Evolutionary conservation across 2,329 filamentous ascomycete genomes (phyloP), one percentile per base, ranked within the genome.

Genomic region (Dryadomyces quercus-mongolicae): DNA sequence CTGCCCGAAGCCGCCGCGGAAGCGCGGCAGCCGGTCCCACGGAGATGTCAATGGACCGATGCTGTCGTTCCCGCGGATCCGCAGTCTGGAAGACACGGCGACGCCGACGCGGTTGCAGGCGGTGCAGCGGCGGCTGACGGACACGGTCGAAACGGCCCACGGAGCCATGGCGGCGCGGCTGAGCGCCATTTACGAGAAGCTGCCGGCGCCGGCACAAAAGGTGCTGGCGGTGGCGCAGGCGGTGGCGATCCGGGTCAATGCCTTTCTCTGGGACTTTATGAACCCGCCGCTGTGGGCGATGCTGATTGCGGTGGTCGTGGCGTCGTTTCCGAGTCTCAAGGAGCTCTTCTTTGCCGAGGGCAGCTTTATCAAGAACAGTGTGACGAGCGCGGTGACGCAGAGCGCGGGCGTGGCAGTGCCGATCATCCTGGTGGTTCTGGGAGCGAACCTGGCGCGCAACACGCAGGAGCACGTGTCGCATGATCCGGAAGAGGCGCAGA

Each of bases 261-360:
- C 70, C 50, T 90, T 90, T 52, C 66, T 91, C 13, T 93, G 87
- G 86, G 86, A 87, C 49, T 95, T 96, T 68, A 97, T 98, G 92
- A 97, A 97, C 69, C 92, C 93, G 45, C 93, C 93, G 1, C 82
- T 98, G 25, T 97, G 91, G 90, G 91, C 93, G 34, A 97, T 98
- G 93, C 73, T 97, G 38, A 74, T 84, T 43, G 88, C 93, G n/a
- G 84, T 97, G 48, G 71, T 95, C 51, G 87, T 98, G 6, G 93
- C 93, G 2, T 95, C 90, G 0, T 80, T 96, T 6, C 93, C 93
- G 0, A 65, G 74, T 1, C 77, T 98, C 8, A 92, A 98, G 67
- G 74, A 77, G 44, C 71, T 93, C 18, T 96, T 98, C 73, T 98
- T 97, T 70, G 77, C 84, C 52, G 82, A 90, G 42, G 92, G 88